Conservation (phyloP, 2,329 filamentous ascomycete species). For the Paracamarosporium sp. region DNA sequence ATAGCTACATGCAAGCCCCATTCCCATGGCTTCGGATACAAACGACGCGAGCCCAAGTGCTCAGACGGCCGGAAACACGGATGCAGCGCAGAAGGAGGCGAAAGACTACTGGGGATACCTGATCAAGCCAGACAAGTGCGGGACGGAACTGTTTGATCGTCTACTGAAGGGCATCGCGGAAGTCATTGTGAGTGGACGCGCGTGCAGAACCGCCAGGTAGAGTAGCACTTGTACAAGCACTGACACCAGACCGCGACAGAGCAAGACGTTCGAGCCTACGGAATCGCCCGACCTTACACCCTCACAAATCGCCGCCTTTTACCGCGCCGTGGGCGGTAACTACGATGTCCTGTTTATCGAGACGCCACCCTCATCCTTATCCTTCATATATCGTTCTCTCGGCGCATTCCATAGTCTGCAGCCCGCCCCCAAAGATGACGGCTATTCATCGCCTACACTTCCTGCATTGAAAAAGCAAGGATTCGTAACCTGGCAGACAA, state of each 20-base stretch:
- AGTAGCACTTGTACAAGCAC: neutral
- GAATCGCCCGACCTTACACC: conserved; percentile 57
- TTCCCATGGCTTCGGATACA: conserved; percentile 38
- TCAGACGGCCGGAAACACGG: conserved; percentile 25
- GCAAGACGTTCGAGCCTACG: conserved; percentile 51
- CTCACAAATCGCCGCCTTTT: conserved; percentile 57
- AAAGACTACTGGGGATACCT: conserved; percentile 59
- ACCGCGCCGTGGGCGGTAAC: conserved; percentile 55
- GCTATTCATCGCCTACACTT: conserved; percentile 77
- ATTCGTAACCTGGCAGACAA: conserved; percentile 92
- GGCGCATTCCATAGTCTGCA: conserved; percentile 90
- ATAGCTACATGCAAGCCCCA: conserved; percentile 19
- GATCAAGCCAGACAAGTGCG: conserved; percentile 59
- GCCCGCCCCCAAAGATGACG: conserved; percentile 67
- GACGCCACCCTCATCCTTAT: conserved; percentile 75
- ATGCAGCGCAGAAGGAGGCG: conserved; percentile 50
- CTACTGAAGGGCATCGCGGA: conserved; percentile 55
- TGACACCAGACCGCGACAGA: conserved; percentile 37
- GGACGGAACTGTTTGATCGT: conserved; percentile 54
- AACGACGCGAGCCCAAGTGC: conserved; percentile 25
- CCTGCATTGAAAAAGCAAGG: conserved; percentile 84
- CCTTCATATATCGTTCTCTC: conserved; percentile 89
- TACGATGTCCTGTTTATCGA: conserved; percentile 74
- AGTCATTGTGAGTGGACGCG: conserved; percentile 49
- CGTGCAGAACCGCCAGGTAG: neutral